Evolutionary conservation across 2,329 filamentous ascomycete species (phyloP).

Genomic region (Myotisia sp.): DNA sequence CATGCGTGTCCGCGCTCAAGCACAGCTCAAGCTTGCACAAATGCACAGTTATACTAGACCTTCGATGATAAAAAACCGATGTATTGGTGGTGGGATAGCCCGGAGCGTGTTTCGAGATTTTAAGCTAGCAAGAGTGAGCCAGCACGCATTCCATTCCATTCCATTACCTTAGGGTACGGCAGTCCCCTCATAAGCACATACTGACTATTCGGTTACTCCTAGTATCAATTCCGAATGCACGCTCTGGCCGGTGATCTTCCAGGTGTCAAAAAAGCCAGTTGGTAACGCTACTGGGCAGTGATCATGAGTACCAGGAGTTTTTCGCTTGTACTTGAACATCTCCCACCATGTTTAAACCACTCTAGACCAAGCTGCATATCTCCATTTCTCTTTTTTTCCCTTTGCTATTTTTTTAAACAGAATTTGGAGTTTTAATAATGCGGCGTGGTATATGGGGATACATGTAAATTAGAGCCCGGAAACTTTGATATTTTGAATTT

Average conservation of each 20-base stretch:
- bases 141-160: neutral
- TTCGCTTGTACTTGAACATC: too few species aligned
- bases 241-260: constrained; percentile 74
- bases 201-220: constrained; percentile 15
- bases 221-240: constrained; percentile 90
- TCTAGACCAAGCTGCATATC: neutral
- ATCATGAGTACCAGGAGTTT: too few species aligned
- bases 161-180: neutral
- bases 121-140: constrained; percentile 74
- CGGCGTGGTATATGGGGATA: constrained; percentile 4
- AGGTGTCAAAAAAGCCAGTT: constrained; percentile 90
- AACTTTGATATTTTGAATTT: too few species aligned
- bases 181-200: neutral
- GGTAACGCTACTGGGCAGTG: constrained; percentile 51
- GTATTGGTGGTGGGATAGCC: constrained; percentile 78
- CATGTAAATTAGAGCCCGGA: constrained; percentile 5
- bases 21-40: constrained; percentile 80
- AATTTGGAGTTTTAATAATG: constrained; percentile 1
- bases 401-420: constrained; percentile 2
- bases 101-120: constrained; percentile 88
- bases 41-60: constrained; percentile 94
- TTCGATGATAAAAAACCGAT: constrained; percentile 88
- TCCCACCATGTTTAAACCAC: too few species aligned
- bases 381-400: neutral
- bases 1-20: constrained; percentile 68